phyloP scores from a whole-genome alignment of 495 filamentous ascomycete genomes.

The Cladorrhinum samala region DNA sequence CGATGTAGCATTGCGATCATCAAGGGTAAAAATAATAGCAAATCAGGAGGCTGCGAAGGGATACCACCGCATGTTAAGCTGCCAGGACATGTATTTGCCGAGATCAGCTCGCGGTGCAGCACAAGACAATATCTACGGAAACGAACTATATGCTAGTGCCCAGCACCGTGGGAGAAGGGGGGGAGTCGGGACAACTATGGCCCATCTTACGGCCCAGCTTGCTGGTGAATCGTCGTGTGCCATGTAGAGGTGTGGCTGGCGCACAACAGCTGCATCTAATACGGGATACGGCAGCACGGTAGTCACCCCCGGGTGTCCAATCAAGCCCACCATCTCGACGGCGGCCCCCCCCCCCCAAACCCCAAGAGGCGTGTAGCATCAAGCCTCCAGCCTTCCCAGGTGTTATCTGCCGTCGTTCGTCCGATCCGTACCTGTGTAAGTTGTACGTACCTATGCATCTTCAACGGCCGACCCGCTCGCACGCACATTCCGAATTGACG shows the following conservation, averaged over 20 bases:
- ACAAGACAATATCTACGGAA: too few species aligned
- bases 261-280: constrained; percentile 1
- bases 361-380: too few species aligned
- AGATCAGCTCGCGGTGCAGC: constrained; percentile 8
- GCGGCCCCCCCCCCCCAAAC: too few species aligned
- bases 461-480: too few species aligned
- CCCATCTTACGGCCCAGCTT: constrained; percentile 2
- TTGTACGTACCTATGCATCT: too few species aligned
- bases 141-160: too few species aligned
- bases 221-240: background rate
- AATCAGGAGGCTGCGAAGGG: background rate
- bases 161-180: background rate
- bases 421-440: too few species aligned
- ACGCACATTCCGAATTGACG: too few species aligned
- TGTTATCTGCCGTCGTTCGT: too few species aligned
- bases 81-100: background rate
- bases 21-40: constrained; percentile 10
- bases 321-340: too few species aligned
- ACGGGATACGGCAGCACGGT: background rate
- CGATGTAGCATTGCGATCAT: constrained; percentile 1
- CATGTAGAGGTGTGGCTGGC: background rate
- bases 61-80: background rate
- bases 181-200: constrained; percentile 7
- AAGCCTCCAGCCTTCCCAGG: too few species aligned
- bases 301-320: too few species aligned